These are phyloP conservation scores for Teratosphaeria nubilosa DNA, from an alignment of 2,329 filamentous ascomycete species.

Conservation along the genomic window DNA sequence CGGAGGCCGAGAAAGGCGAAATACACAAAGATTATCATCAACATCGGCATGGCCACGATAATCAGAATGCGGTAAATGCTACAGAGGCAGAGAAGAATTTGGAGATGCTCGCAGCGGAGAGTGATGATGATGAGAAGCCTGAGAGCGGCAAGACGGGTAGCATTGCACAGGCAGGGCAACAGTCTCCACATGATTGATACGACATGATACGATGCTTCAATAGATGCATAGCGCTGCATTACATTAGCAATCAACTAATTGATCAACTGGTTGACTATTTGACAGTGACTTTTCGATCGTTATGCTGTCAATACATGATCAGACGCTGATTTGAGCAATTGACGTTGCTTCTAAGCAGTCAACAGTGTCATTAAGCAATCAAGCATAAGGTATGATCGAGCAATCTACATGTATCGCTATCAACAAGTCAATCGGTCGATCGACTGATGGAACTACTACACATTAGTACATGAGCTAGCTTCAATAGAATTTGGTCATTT, in stretches of 20 bases:
- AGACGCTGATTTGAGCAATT: too few species aligned
- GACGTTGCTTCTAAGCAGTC: too few species aligned
- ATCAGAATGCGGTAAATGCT: constrained; percentile 17
- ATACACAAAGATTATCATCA: constrained; percentile 8
- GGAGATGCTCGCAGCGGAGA: constrained; percentile 19
- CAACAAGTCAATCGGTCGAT: too few species aligned
- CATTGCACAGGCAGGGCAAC: constrained; percentile 2
- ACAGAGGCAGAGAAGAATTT: constrained; percentile 18
- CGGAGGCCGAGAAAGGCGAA: constrained; percentile 23
- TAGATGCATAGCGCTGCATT: background rate
- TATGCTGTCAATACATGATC: too few species aligned
- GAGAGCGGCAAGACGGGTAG: background rate
- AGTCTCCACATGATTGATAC: background rate
- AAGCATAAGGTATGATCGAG: too few species aligned
- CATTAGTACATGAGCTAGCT: background rate
- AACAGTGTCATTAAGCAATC: too few species aligned
- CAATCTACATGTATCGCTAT: too few species aligned
- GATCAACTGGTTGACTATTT: too few species aligned
- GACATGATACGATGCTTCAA: background rate
- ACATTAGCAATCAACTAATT: too few species aligned
- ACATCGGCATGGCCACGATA: constrained; percentile 13
- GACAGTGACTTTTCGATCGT: too few species aligned
- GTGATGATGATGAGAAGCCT: constrained; percentile 5
- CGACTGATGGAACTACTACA: too few species aligned
- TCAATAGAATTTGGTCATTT: too few species aligned